Percentiles rank a stretch among this genome's conserved stretches.
Evolutionary conservation across 441 rosid species (phyloP).

Genomic region (Gossypium gossypioides): DNA sequence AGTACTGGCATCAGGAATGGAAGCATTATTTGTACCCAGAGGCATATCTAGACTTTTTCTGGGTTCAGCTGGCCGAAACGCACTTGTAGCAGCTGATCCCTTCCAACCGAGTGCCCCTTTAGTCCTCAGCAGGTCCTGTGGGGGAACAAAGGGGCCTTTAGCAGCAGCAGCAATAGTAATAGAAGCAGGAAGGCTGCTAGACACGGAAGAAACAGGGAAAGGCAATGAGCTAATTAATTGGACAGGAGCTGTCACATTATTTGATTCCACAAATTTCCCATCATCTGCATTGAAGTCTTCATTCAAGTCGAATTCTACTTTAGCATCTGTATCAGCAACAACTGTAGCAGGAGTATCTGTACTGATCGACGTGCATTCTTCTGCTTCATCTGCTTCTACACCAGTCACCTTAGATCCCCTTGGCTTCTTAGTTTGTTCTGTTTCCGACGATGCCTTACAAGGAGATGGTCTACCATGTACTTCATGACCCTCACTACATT

Average conservation of each 20-base stretch:
- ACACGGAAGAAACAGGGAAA: conserved; percentile 31
- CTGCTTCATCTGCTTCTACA: conserved; percentile 36
- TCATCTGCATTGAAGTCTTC: conserved; percentile 71
- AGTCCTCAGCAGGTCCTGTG: conserved; percentile 54
- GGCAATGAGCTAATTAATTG: conserved; percentile 40
- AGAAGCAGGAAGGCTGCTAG: conserved; percentile 49
- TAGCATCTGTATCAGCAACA: conserved; percentile 41
- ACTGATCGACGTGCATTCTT: conserved; percentile 37
- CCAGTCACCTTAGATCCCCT: conserved; percentile 28
- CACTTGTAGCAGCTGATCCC: conserved; percentile 99
- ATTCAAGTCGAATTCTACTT: conserved; percentile 73
- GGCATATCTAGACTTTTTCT: conserved; percentile 49
- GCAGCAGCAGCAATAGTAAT: conserved; percentile 89
- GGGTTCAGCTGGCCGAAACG: conserved; percentile 92
- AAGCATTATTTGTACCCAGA: conserved; percentile 16
- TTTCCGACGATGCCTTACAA: conserved; percentile 21
- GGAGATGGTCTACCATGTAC: conserved; percentile 17
- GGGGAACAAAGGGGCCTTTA: conserved; percentile 78
- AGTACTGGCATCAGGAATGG: conserved; percentile 34
- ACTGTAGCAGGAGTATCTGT: conserved; percentile 27
- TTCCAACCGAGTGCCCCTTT: conserved; percentile 82
- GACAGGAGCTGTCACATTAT: conserved; percentile 30
- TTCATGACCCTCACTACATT: conserved; percentile 22
- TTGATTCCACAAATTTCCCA: conserved; percentile 31
- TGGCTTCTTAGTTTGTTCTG: conserved; percentile 26